These are phyloP conservation scores for Microthlaspi erraticum DNA, from an alignment of 345 rosid species.

Conservation along the genomic window DNA sequence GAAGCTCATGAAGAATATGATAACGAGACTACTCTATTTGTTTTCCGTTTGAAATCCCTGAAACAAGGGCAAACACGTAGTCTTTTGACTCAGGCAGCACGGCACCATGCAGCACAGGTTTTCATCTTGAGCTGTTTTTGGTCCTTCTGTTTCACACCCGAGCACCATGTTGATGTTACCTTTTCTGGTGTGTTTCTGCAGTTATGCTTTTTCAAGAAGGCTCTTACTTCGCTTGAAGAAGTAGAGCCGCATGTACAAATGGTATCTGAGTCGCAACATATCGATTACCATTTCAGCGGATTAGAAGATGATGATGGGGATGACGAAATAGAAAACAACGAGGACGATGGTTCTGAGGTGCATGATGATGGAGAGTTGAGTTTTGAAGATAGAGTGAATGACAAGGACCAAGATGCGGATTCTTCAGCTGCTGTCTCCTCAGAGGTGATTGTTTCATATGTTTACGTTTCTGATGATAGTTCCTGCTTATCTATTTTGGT, in stretches of 20 bases:
- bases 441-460: constrained; percentile 60
- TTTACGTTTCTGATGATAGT: constrained; percentile 20
- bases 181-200: constrained; percentile 48
- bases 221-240: constrained; percentile 77
- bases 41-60: constrained; percentile 88
- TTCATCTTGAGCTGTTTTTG: constrained; percentile 23
- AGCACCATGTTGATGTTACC: constrained; percentile 7
- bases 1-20: constrained; percentile 83
- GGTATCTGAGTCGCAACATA: constrained; percentile 75
- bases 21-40: constrained; percentile 84
- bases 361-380: constrained; percentile 81
- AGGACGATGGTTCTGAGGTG: constrained; percentile 55
- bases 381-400: constrained; percentile 70
- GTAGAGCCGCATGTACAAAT: constrained; percentile 77
- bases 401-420: constrained; percentile 52
- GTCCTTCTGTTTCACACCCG: constrained; percentile 26
- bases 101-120: constrained; percentile 99
- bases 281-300: constrained; percentile 84
- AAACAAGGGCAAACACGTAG: constrained; percentile 97
- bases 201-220: constrained; percentile 86
- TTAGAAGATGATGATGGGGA: constrained; percentile 73
- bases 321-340: constrained; percentile 53
- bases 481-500: constrained; percentile 2
- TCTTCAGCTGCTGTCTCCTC: constrained; percentile 53
- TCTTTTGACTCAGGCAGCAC: constrained; percentile 96